Evolutionary conservation across 331 rosid species (phyloP), one percentile per base, ranked within the genome.

Genomic region (Quercus tomentella): DNA sequence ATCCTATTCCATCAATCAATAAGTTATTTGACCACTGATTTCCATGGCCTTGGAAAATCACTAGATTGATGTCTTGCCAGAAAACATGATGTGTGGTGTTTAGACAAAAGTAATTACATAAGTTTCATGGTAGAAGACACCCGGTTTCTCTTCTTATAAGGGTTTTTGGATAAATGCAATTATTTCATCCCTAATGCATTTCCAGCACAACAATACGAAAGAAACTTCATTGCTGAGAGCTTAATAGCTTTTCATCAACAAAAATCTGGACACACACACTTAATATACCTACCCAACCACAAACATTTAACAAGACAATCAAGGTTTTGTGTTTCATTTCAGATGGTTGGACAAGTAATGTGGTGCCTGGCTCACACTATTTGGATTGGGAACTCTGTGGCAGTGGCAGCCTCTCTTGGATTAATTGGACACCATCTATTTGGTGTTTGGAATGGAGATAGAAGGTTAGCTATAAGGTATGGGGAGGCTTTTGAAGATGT

Each of bases 361-460:
- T 95, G 99, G 99, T 95, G 99, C 83, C 82, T 93, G 62, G 99
- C 97, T 72, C 99, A 93, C 84, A 91, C 97, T 41, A 14, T 93
- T 28, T 95, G 99, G 99, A 95, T 93, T n/a, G 97, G 99, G 79
- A 95, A 90, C 82, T 90, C 97, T 0, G 93, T 92, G 81, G 87
- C 92, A 11, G 96, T 82, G 75, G 97, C 97, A 57, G 97, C 99
- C 51, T 95, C 99, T 43, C 1, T 95, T 60, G 97, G 92, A 61
- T 83, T 95, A 79, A 90, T 95, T 72, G 97, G 88, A 22, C 99
- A 95, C 73, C 99, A 95, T 86, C 82, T 95, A 35, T 95, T 93
- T 30, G 99, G 99, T 72, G 97, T 87, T 52, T 95, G 99, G 99
- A 95, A 95, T 62, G 99, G 99, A 45, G 99, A 95, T 80, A 88